phyloP scores from a whole-genome alignment of 2,329 filamentous ascomycete species.

The Iodosphaeria phyllophila region DNA sequence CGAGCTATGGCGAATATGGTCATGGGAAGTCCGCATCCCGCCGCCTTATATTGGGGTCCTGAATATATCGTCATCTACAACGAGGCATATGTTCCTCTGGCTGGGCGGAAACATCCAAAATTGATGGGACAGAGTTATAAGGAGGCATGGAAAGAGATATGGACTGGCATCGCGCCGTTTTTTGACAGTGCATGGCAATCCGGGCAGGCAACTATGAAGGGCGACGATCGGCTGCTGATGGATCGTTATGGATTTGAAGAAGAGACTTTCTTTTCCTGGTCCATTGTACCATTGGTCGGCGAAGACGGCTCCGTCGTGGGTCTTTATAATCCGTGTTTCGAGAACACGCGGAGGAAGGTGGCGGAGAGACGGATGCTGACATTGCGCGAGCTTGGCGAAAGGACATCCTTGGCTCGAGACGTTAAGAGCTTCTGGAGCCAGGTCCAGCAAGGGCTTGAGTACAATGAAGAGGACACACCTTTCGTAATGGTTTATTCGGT shows the following conservation, averaged over 20 bases:
- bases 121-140: conserved; percentile 58
- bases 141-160: conserved; percentile 57
- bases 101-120: conserved; percentile 56
- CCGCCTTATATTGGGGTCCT: conserved; percentile 63
- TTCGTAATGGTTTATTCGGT: conserved; percentile 65
- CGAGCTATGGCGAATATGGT: conserved; percentile 66
- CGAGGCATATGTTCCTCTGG: conserved; percentile 50
- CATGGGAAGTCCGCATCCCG: conserved; percentile 60
- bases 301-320: conserved; percentile 56
- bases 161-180: conserved; percentile 48
- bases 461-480: conserved; percentile 58
- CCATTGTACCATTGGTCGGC: conserved; percentile 59
- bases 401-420: conserved; percentile 52
- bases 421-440: conserved; percentile 57
- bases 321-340: conserved; percentile 64
- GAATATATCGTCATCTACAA: conserved; percentile 55
- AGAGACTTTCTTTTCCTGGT: conserved; percentile 72
- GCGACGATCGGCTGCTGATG: conserved; percentile 63
- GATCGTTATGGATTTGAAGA: conserved; percentile 51
- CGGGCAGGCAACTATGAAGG: conserved; percentile 68
- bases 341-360: conserved; percentile 62
- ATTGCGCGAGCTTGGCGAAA: conserved; percentile 58
- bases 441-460: conserved; percentile 48
- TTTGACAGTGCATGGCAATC: conserved; percentile 48
- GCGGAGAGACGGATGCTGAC: conserved; percentile 67